A percentile compares a stretch with the other conserved stretches of the same genome.
Evolutionary conservation across 306 rosid species (phyloP).

Genomic region (Psophocarpus tetragonolobus): DNA sequence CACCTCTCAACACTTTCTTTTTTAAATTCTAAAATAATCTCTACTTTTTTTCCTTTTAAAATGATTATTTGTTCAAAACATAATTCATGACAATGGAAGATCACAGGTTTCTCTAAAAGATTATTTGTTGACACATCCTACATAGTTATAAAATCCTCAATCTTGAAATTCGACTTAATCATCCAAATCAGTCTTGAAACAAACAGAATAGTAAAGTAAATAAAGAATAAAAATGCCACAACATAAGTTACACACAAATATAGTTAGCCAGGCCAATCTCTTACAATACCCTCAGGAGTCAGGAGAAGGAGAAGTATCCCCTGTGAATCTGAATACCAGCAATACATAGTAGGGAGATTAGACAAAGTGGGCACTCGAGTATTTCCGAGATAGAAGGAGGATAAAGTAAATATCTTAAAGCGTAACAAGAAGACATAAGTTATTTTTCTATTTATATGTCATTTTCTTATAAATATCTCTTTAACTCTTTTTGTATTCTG

Average conservation of each 20-base stretch:
- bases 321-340: neutral
- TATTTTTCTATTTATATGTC: neutral
- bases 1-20: too few species aligned
- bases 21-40: too few species aligned
- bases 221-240: neutral
- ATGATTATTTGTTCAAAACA: too few species aligned
- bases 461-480: slow-evolving; percentile 6
- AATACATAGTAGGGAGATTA: neutral
- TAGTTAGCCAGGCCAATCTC: neutral
- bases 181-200: too few species aligned
- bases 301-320: too few species aligned
- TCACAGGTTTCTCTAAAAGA: too few species aligned
- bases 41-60: too few species aligned
- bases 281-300: neutral
- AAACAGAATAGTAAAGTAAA: too few species aligned
- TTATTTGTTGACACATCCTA: too few species aligned
- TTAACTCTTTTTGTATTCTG: neutral
- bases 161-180: too few species aligned
- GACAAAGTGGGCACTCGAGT: neutral
- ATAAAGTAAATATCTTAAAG: neutral
- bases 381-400: neutral
- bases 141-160: too few species aligned
- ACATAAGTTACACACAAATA: neutral
- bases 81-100: too few species aligned
- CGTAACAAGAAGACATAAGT: neutral